These are phyloP conservation scores for Geosmithia flava DNA, from an alignment of 2,329 filamentous ascomycete species.

Conservation along the genomic window DNA sequence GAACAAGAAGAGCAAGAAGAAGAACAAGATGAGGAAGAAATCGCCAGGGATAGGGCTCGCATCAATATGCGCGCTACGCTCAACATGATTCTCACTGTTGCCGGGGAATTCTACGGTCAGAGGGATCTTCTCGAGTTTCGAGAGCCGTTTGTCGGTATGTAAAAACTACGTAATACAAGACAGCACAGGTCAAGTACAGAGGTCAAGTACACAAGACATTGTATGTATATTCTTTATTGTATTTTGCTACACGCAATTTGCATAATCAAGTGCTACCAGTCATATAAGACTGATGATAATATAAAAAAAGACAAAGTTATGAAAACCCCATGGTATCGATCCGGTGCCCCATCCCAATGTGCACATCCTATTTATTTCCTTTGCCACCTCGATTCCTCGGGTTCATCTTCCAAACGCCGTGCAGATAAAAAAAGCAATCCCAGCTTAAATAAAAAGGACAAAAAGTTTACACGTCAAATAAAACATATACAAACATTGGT, in stretches of 20 bases:
- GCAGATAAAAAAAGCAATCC: not conserved
- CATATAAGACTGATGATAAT: not conserved
- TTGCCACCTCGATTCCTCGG: not conserved
- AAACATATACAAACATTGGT: not conserved
- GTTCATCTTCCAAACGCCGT: not conserved
- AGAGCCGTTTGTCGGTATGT: slow-evolving; percentile 41
- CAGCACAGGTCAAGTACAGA: too few relatives aligned
- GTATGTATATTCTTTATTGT: not conserved
- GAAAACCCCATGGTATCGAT: slow-evolving; percentile 2
- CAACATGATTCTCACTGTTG: slow-evolving; percentile 83
- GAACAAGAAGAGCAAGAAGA: slow-evolving; percentile 12
- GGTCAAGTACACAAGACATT: not conserved
- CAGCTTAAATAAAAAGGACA: not conserved
- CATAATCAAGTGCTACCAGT: not conserved
- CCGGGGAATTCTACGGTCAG: slow-evolving; percentile 83
- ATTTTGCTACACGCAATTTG: not conserved
- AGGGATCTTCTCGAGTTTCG: slow-evolving; percentile 70
- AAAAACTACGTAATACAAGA: too few relatives aligned
- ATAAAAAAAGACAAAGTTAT: not conserved
- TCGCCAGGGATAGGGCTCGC: slow-evolving; percentile 19
- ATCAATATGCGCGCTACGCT: slow-evolving; percentile 57
- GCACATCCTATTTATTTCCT: not conserved
- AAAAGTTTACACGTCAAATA: not conserved
- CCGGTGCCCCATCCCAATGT: not conserved
- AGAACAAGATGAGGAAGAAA: slow-evolving; percentile 13